These are phyloP conservation scores for Colletotrichum tamarilloi DNA, from an alignment of 2,329 filamentous ascomycete species.

Conservation along the genomic window DNA sequence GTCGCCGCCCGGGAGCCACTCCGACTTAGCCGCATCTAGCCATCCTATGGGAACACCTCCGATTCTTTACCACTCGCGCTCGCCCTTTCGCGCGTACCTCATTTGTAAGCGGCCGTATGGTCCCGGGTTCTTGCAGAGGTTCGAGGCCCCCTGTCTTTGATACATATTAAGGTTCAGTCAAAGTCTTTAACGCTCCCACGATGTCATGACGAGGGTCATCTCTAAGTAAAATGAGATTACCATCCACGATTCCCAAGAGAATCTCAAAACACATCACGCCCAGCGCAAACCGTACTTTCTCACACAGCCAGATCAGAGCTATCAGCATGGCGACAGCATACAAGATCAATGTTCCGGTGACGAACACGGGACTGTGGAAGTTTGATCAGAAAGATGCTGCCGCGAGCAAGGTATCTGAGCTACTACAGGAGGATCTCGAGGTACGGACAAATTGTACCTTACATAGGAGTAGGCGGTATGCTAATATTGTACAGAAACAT, in stretches of 20 bases:
- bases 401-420: slow-evolving; percentile 70
- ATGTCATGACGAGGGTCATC: neutral
- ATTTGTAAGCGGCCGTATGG: slow-evolving; percentile 17
- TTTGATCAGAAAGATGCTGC: slow-evolving; percentile 64
- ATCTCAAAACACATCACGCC: slow-evolving; percentile 1
- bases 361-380: slow-evolving; percentile 62
- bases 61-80: slow-evolving; percentile 13
- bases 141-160: neutral
- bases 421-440: slow-evolving; percentile 82
- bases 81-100: slow-evolving; percentile 2
- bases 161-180: slow-evolving; percentile 9
- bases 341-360: slow-evolving; percentile 58
- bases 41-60: slow-evolving; percentile 13
- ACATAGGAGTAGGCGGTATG: neutral
- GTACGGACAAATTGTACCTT: slow-evolving; percentile 41
- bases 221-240: slow-evolving; percentile 13
- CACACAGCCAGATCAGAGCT: neutral
- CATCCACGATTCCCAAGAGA: neutral
- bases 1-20: neutral
- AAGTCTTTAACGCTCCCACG: neutral
- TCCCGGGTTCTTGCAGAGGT: neutral
- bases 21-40: slow-evolving; percentile 1
- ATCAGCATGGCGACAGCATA: slow-evolving; percentile 58
- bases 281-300: neutral
- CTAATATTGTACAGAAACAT: slow-evolving; percentile 55